These are phyloP conservation scores for Orbilia quercus DNA, from an alignment of 2,329 filamentous ascomycete genomes.

Conservation along the genomic window DNA sequence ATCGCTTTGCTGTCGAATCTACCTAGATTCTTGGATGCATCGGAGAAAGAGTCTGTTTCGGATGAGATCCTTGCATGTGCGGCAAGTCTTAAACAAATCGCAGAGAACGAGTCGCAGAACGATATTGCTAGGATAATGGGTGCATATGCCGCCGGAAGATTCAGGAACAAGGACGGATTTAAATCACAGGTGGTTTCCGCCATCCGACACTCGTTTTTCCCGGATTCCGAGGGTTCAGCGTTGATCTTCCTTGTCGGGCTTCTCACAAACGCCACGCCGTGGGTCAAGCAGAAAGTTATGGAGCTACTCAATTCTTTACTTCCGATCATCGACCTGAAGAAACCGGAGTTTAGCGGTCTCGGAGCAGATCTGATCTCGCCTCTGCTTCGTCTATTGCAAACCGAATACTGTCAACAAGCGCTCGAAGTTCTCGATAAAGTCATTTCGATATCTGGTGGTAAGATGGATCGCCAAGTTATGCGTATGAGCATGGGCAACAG, in stretches of 20 bases:
- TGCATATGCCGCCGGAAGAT: constrained; percentile 71
- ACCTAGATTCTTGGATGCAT: constrained; percentile 81
- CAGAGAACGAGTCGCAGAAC: constrained; percentile 73
- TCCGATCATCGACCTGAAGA: constrained; percentile 91
- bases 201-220: constrained; percentile 81
- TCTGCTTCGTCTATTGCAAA: constrained; percentile 86
- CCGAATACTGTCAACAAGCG: constrained; percentile 91
- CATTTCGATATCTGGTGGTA: constrained; percentile 90
- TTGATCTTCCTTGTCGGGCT: constrained; percentile 91
- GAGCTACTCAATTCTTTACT: constrained; percentile 85
- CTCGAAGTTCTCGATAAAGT: constrained; percentile 92
- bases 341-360: constrained; percentile 86
- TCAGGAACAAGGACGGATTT: constrained; percentile 76
- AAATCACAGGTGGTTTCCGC: constrained; percentile 78
- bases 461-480: constrained; percentile 92
- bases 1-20: constrained; percentile 92
- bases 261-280: constrained; percentile 85
- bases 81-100: constrained; percentile 75
- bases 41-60: constrained; percentile 74
- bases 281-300: constrained; percentile 95
- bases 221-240: constrained; percentile 82
- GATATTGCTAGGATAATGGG: constrained; percentile 77
- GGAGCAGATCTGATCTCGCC: constrained; percentile 96
- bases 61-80: constrained; percentile 72
- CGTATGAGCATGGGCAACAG: constrained; percentile 98